Evolutionary conservation across 208 protist species (phyloP).

Genomic region (Leishmania guyanensis): DNA sequence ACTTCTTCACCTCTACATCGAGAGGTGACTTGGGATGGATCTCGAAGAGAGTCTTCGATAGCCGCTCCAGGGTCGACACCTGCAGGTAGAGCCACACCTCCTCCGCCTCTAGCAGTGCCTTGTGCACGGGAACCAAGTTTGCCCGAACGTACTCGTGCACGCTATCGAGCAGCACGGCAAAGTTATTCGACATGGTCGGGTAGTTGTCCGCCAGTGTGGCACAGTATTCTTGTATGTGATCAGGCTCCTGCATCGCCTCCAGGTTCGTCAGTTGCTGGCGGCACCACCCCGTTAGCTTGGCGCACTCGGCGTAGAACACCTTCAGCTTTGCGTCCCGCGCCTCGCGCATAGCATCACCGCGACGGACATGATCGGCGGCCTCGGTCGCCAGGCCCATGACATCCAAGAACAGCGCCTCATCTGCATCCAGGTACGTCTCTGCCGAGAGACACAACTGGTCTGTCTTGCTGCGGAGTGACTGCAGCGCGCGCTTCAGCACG

Average conservation of each 20-base stretch:
- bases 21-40: slow-evolving; percentile 73
- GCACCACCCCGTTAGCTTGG: slow-evolving; percentile 80
- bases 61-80: slow-evolving; percentile 75
- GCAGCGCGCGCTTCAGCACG: slow-evolving; percentile 23
- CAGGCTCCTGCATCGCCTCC: slow-evolving; percentile 83
- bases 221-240: slow-evolving; percentile 90
- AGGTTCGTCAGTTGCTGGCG: slow-evolving; percentile 87
- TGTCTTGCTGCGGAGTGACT: slow-evolving; percentile 29
- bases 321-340: slow-evolving; percentile 46
- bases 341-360: slow-evolving; percentile 30
- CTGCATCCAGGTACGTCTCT: slow-evolving; percentile 27
- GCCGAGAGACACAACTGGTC: slow-evolving; percentile 19
- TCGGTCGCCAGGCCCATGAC: slow-evolving; percentile 44
- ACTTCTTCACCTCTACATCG: slow-evolving; percentile 74
- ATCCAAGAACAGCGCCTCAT: slow-evolving; percentile 42
- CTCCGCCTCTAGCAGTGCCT: slow-evolving; percentile 73
- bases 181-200: slow-evolving; percentile 84
- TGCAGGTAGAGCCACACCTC: slow-evolving; percentile 87
- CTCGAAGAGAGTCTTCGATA: slow-evolving; percentile 80
- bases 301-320: slow-evolving; percentile 56
- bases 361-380: slow-evolving; percentile 41
- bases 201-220: slow-evolving; percentile 79
- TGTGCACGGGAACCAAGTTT: slow-evolving; percentile 56
- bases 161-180: slow-evolving; percentile 57
- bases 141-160: slow-evolving; percentile 58